Base-by-base conservation (phyloP, 2,329 filamentous ascomycete genomes). In the Fusarium drepaniforme region DNA sequence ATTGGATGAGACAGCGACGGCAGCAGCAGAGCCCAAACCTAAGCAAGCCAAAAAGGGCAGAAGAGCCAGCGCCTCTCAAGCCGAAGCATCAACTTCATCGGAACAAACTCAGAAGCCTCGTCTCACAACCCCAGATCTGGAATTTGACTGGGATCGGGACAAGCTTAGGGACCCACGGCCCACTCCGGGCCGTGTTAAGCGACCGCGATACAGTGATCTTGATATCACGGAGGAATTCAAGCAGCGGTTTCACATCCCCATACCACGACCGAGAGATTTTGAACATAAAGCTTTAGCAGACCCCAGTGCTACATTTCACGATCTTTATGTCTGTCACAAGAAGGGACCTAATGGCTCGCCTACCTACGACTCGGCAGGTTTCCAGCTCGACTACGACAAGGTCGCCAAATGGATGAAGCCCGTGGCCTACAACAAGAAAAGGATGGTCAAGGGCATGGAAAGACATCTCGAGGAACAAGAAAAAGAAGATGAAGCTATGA, bases 321-420 rank as follows among this genome's bases (percentile, higher is more conserved):
- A 78, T 16, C 25, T 77, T 0, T 2, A 74, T 9, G 25, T 73
- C 12, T 78, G 76, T n/a, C 64, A 69, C n/a, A 64, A 69, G 12
- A 76, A 76, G 33, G 72, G 72, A 4, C 62, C 64, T 1, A 25
- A 76, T 11, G 75, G 76, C 3, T 57, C 66, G 0, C 72, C 75
- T 0, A 68, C 72, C 2, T 78, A 77, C 5, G 72, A 78, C 21
- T 8, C 5, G 0, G 72, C 57, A 0, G 74, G 75, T 2, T 78
- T 72, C 18, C 70, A 78, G 42, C 68, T 78, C 1, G 75, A 78
- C 21, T 77, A 67, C 40, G 18, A 67, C 0, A 78, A 78, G 18
- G 72, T 78, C 0, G 49, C 49, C 5, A 42, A 62, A 13, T 68
- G 60, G 65, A 77, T 78, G 72, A 76, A 71, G 33, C 75, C 72